Evolutionary conservation across 805 yeast species (phyloP).

Genomic region (Yamadazyma philogaea): DNA sequence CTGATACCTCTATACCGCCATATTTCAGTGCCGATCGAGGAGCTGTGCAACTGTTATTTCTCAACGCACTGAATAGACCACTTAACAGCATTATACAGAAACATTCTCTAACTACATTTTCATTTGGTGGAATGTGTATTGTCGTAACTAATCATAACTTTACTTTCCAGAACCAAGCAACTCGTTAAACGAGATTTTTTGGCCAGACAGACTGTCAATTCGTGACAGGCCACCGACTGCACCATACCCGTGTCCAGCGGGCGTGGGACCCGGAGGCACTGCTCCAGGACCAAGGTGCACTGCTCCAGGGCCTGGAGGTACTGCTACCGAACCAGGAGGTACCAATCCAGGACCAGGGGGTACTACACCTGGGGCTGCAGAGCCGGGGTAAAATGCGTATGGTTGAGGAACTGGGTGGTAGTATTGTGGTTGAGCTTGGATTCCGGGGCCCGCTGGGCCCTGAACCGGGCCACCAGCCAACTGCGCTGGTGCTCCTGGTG

Average conservation of each 20-base stretch:
- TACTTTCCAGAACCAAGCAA: constrained; percentile 31
- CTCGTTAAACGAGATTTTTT: constrained; percentile 40
- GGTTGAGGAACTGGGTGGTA: neutral
- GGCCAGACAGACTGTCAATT: constrained; percentile 23
- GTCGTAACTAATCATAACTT: constrained; percentile 1
- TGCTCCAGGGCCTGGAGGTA: neutral
- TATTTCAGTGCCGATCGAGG: too few relatives aligned
- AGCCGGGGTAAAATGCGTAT: neutral
- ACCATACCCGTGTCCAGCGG: neutral
- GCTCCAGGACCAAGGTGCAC: neutral
- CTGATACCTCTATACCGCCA: too few relatives aligned
- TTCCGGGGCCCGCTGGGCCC: neutral
- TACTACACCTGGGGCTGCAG: neutral
- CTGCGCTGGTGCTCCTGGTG: neutral
- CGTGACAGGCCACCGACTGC: neutral
- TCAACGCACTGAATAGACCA: too few relatives aligned
- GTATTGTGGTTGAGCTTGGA: neutral
- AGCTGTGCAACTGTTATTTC: too few relatives aligned
- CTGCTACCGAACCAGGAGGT: neutral
- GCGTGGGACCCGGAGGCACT: neutral
- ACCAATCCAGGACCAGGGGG: neutral
- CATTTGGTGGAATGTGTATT: neutral
- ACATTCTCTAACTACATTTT: too few relatives aligned
- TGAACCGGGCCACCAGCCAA: too few relatives aligned
- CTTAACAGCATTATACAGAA: too few relatives aligned